Evolutionary conservation across 2,329 filamentous ascomycete genomes (phyloP), one percentile per base, ranked within the genome.

Genomic region (Claviceps purpurea): DNA sequence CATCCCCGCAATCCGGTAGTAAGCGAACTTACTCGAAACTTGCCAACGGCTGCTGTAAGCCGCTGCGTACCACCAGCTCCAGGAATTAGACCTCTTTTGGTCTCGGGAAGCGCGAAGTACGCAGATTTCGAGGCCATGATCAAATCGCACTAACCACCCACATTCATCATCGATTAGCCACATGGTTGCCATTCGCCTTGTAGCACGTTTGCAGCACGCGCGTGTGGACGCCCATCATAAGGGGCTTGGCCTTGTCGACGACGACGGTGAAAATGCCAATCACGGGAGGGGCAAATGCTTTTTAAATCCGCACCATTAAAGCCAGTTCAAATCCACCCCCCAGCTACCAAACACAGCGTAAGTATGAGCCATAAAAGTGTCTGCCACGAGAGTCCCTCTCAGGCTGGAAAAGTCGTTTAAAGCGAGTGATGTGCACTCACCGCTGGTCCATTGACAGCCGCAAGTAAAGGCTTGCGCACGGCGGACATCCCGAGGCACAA

Each of bases 271-370:
- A 11, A 20, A 18, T 10, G n/a, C 30, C 30, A 45, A 40, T 20
- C 38, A 43, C 6, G 24, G 20, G 41, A 47, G 16, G 47, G 26
- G 34, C 14, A 43, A 42, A 26, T 37, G 18, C 22, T 22, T n/a
- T 24, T 22, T 13, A 7, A 45, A 26, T 41, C 61, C 58, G 61
- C 60, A 73, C 70, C 58, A 70, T 69, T 34, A 76, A 63, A 4
- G 72, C 73, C 43, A 77, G 60, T 53, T 76, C 74, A 50, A 74
- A 76, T 5, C 74, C 74, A 14, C 74, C 73, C 34, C 73, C 73
- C 34, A 76, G 67, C 72, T 73, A 49, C 50, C 52, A 55, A 52
- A 46, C 45, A 45, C 51, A 52, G 46, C 47, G 48, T 56, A 37
- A 61, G 50, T 42, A 37, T 22, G 13, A 44, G 38, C 37, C 50